Conservation (phyloP, 331 rosid genomes). For the Rosa hybrid region DNA sequence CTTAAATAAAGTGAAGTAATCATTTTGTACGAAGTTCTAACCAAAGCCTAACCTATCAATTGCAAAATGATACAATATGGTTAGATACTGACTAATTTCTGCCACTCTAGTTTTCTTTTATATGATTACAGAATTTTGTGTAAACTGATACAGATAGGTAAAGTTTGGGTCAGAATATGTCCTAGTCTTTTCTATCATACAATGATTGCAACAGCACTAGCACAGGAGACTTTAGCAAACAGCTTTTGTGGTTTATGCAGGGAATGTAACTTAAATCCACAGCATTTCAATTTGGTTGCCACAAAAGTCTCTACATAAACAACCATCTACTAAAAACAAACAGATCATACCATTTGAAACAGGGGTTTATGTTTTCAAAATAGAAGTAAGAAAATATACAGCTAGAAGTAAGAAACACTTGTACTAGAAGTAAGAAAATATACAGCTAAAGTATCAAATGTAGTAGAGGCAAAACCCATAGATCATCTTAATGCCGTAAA, state of each 20-base stretch:
- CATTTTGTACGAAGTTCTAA: not conserved
- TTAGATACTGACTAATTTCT: not conserved
- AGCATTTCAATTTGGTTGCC: constrained; percentile 2
- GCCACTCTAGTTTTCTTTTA: not conserved
- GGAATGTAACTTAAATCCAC: not conserved
- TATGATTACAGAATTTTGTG: not conserved
- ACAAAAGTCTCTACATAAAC: not conserved
- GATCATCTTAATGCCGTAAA: not conserved
- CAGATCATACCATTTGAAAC: not conserved
- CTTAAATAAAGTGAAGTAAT: not conserved
- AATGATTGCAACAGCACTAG: not conserved
- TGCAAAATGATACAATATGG: not conserved
- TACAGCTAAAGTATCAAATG: not conserved
- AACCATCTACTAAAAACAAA: not conserved
- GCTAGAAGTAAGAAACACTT: not conserved
- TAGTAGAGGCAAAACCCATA: not conserved
- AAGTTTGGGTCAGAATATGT: not conserved
- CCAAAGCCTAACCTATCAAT: not conserved
- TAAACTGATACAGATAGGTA: not conserved
- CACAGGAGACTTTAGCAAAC: not conserved
- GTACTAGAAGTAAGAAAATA: not conserved
- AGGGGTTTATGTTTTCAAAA: not conserved
- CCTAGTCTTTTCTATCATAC: not conserved
- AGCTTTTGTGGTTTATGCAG: not conserved
- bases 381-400: not conserved